A percentile compares a stretch with the other conserved stretches of the same genome.
These are phyloP conservation scores for Dactylellina haptotyla DNA, from an alignment of 2,329 filamentous ascomycete species.

Conservation along the genomic window DNA sequence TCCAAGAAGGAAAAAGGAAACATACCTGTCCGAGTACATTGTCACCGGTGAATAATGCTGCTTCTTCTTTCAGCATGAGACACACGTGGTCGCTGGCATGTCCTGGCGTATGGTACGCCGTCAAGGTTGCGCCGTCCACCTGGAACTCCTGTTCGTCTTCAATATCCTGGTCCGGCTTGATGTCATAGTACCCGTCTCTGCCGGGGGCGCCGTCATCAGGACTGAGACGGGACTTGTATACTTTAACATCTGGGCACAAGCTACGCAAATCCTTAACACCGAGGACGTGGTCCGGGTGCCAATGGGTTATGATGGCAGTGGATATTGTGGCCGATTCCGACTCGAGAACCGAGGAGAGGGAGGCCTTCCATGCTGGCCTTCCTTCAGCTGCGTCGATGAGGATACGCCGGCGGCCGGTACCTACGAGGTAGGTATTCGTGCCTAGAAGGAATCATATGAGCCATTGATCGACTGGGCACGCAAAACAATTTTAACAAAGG, in stretches of 20 bases:
- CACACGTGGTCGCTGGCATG: conserved; percentile 86
- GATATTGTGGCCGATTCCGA: conserved; percentile 75
- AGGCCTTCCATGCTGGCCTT: conserved; percentile 74
- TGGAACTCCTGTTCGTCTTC: conserved; percentile 68
- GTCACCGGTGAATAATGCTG: conserved; percentile 87
- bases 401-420: conserved; percentile 76
- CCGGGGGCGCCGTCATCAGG: conserved; percentile 66
- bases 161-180: conserved; percentile 66
- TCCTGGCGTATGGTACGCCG: conserved; percentile 75
- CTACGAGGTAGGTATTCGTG: conserved; percentile 95
- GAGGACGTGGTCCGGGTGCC: conserved; percentile 86
- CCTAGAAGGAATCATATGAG: too few species aligned
- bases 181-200: conserved; percentile 59
- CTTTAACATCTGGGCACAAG: conserved; percentile 70
- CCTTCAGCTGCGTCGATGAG: conserved; percentile 93
- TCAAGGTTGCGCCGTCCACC: conserved; percentile 73
- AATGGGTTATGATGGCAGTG: conserved; percentile 84
- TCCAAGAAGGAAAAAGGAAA: not conserved
- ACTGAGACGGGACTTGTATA: conserved; percentile 71
- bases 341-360: conserved; percentile 72
- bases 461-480: too few species aligned
- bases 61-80: conserved; percentile 78
- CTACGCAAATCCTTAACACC: conserved; percentile 76
- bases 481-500: too few species aligned
- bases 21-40: conserved; percentile 76